phyloP scores from a whole-genome alignment of 1,284 basidiomycete species.

The Fomitopsis betulina region DNA sequence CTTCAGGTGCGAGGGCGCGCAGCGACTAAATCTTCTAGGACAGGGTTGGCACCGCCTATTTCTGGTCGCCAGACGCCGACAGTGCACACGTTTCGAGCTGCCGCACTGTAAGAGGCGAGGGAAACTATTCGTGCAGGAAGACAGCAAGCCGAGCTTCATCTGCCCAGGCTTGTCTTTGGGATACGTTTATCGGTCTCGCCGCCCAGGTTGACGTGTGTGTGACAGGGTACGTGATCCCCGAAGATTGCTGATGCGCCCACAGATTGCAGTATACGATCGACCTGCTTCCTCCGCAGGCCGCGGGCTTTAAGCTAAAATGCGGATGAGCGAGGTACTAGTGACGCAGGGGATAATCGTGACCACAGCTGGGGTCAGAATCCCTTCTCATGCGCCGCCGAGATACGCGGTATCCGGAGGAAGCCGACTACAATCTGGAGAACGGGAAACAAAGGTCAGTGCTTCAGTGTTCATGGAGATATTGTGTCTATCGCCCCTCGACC shows the following conservation, averaged over 20 bases:
- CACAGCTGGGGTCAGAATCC: slow-evolving; percentile 35
- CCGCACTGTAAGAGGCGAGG: slow-evolving; percentile 43
- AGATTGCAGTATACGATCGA: slow-evolving; percentile 41
- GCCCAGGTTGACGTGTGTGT: background rate
- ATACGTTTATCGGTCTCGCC: slow-evolving; percentile 28
- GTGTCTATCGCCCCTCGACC: background rate
- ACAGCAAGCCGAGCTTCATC: slow-evolving; percentile 45
- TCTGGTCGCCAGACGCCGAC: slow-evolving; percentile 40
- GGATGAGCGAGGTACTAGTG: slow-evolving; percentile 29
- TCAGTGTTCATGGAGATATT: slow-evolving; percentile 14
- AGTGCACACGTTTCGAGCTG: slow-evolving; percentile 20
- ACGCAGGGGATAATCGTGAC: slow-evolving; percentile 40
- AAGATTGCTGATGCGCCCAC: background rate
- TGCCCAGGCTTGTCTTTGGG: slow-evolving; percentile 48
- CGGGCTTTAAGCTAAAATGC: slow-evolving; percentile 35
- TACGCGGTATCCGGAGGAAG: slow-evolving; percentile 39
- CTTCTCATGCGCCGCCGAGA: slow-evolving; percentile 51
- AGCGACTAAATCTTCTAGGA: slow-evolving; percentile 44
- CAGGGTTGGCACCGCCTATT: slow-evolving; percentile 38
- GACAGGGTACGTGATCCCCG: background rate
- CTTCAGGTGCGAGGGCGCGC: slow-evolving; percentile 32
- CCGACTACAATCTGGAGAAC: slow-evolving; percentile 53
- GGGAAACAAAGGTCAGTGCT: slow-evolving; percentile 44
- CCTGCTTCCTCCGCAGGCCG: slow-evolving; percentile 39
- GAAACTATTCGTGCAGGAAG: slow-evolving; percentile 44